Base-by-base conservation (phyloP, 306 rosid species). In the Casuarina glauca region DNA sequence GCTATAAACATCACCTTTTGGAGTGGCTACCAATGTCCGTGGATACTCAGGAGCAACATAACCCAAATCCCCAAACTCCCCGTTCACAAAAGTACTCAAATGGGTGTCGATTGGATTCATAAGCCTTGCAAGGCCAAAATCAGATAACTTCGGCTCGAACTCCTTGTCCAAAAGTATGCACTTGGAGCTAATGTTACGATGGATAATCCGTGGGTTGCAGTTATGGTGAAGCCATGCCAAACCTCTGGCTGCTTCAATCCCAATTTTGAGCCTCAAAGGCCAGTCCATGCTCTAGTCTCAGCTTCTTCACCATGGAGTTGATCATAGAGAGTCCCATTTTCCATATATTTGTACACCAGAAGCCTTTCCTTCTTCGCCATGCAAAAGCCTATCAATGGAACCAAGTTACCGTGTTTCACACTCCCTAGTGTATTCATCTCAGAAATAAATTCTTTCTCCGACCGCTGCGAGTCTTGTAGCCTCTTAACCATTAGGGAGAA, bases 51-150 rank as follows among this genome's bases (percentile, higher is more conserved):
- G 97, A 77, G 97, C 99, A 74, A 93, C 99, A 76, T 95, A 93
- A 43, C 99, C 99, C 44, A 91, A 83, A 78, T 95, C 99, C 1
- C 99, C 97, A 15, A 93, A 95, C 75, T 95, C 97, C 4, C 99
- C 99, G 70, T 93, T 95, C 19, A 91, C 97, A 67, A 95, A 95
- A 72, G 99, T 95, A 85, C 99, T 95, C 88, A 95, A 81, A 80
- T 95, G 97, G 1, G 99, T 95, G 64, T 95, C 99, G 70, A 95
- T 74, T 10, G 97, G 99, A 77, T 91, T 91, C 97, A 95, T 95
- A 78, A 95, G 83, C 85, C 99, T 88, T 35, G 97, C 99, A 6
- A 95, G 99, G 75, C 99, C 99, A 26, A 95, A 95, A 82, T 88
- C 97, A 4, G 97, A 95, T 73, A 95, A 91, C 79, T 87, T 93